Conservation (phyloP, 164 flowering plant species). For the Annona cherimola region DNA sequence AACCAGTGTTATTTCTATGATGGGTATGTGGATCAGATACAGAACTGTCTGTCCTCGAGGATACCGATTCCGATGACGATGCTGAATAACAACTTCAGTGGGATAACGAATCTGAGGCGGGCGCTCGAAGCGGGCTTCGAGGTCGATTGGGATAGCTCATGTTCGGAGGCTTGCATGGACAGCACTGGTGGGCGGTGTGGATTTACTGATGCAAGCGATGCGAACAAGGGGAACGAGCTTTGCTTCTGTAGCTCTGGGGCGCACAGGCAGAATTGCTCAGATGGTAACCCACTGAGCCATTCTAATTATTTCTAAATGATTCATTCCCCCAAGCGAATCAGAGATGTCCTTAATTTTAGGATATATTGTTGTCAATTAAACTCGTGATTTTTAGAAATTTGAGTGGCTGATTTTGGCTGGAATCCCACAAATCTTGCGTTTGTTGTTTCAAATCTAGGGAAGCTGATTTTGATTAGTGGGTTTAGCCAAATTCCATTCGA, state of each 20-base stretch:
- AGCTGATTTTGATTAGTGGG: too few relatives aligned
- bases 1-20: neutral
- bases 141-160: slow-evolving; percentile 2
- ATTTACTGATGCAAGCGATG: neutral
- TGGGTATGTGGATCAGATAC: neutral
- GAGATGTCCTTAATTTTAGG: too few relatives aligned
- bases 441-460: too few relatives aligned
- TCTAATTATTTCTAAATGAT: too few relatives aligned
- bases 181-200: slow-evolving; percentile 7
- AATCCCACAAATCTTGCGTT: too few relatives aligned
- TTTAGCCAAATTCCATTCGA: too few relatives aligned
- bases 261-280: slow-evolving; percentile 9
- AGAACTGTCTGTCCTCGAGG: neutral
- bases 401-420: too few relatives aligned
- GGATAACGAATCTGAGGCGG: neutral
- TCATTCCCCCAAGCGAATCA: too few relatives aligned
- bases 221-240: slow-evolving; percentile 1
- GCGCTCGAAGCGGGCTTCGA: neutral
- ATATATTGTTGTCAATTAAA: too few relatives aligned
- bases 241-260: slow-evolving; percentile 8
- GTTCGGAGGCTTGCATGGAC: slow-evolving; percentile 1
- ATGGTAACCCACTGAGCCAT: slow-evolving; percentile 2
- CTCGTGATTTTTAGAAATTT: too few relatives aligned
- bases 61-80: neutral
- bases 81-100: neutral